Evolutionary conservation across 306 rosid genomes (phyloP).

Genomic region (Crataegus laevigata): DNA sequence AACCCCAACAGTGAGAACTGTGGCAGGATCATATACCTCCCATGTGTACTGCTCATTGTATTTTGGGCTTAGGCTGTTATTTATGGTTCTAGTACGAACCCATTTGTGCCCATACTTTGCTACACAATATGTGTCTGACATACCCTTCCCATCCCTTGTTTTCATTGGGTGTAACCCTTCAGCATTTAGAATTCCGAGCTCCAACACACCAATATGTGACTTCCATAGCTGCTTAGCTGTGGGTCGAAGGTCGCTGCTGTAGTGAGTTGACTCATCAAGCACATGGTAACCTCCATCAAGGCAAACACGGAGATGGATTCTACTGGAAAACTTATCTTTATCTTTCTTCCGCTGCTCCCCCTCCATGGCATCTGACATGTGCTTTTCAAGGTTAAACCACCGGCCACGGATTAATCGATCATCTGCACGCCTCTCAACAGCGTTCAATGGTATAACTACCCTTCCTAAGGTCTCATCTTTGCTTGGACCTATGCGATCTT

Average conservation of each 20-base stretch:
- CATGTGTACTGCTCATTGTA: constrained; percentile 93
- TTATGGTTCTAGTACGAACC: constrained; percentile 83
- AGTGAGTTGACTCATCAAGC: constrained; percentile 79
- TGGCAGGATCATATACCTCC: constrained; percentile 86
- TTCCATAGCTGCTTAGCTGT: constrained; percentile 68
- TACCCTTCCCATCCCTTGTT: constrained; percentile 61
- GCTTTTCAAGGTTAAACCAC: constrained; percentile 60
- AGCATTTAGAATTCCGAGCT: constrained; percentile 74
- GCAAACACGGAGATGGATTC: constrained; percentile 47
- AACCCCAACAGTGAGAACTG: constrained; percentile 84
- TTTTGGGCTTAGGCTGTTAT: constrained; percentile 53
- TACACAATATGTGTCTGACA: constrained; percentile 71
- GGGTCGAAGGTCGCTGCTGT: constrained; percentile 88
- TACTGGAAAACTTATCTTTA: constrained; percentile 52
- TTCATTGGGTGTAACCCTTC: constrained; percentile 64
- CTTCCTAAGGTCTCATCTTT: constrained; percentile 79
- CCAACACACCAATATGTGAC: constrained; percentile 64
- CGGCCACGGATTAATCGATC: constrained; percentile 27
- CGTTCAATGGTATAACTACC: constrained; percentile 37
- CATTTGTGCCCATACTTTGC: constrained; percentile 92
- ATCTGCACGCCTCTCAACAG: constrained; percentile 65
- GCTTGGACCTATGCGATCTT: constrained; percentile 57
- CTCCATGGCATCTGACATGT: constrained; percentile 68
- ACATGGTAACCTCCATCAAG: constrained; percentile 98
- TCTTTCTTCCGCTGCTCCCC: constrained; percentile 45